phyloP scores from a whole-genome alignment of 495 filamentous ascomycete species.

The Aspergillus steynii region DNA sequence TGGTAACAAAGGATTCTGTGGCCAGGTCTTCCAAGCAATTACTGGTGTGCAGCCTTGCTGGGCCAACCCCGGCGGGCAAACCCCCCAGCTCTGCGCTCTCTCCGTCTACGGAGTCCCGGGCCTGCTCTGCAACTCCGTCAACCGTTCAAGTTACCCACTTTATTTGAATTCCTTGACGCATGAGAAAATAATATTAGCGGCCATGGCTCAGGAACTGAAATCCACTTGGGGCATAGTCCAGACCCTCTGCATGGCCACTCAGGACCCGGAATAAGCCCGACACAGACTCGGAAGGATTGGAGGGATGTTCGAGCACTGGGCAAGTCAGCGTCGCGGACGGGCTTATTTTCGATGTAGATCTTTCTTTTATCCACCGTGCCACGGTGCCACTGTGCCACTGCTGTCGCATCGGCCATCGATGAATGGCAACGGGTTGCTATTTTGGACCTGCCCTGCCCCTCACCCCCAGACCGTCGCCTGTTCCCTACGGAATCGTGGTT shows the following conservation, averaged over 20 bases:
- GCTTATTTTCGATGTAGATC: not conserved
- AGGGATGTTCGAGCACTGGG: not conserved
- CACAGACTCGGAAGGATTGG: not conserved
- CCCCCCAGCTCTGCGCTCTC: not conserved
- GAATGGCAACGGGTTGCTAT: not conserved
- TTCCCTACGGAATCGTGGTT: not conserved
- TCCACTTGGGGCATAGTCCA: constrained; percentile 11
- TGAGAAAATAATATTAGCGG: not conserved
- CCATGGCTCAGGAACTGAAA: constrained; percentile 15
- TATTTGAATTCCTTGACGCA: not conserved
- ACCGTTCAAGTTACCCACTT: not conserved
- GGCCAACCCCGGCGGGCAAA: not conserved
- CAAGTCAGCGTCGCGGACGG: not conserved
- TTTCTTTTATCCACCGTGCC: not conserved
- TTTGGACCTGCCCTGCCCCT: not conserved
- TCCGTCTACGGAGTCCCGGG: not conserved
- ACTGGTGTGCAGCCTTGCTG: not conserved
- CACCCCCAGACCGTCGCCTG: not conserved
- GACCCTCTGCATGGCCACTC: not conserved
- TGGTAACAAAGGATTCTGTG: not conserved
- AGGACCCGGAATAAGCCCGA: constrained; percentile 1
- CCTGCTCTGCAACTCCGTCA: not conserved
- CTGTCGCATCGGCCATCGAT: not conserved
- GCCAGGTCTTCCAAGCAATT: not conserved
- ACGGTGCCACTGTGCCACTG: not conserved